Evolutionary conservation across 2,329 filamentous ascomycete genomes (phyloP), one percentile per base, ranked within the genome.

Genomic region (Diatrype stigma): DNA sequence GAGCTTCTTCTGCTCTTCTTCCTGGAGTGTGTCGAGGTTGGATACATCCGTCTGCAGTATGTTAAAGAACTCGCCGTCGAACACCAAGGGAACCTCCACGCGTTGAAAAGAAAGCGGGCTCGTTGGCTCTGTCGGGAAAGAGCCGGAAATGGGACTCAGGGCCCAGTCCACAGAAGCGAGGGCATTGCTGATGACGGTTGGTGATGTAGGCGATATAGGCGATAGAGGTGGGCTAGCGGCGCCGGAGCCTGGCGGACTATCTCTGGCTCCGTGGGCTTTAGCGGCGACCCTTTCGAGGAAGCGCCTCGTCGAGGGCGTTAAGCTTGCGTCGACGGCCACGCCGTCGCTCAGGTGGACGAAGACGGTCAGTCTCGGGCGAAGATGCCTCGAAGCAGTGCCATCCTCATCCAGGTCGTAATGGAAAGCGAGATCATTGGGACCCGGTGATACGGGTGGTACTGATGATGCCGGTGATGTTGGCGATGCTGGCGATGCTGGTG

Each of bases 1-100:
- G 63, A 96, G 78, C 40, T 77, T 76, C 52, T 76, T 72, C 60
- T 87, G 79, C 64, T 95, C 87, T 42, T 78, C 71, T 35, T 76
- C 73, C 56, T 92, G 87, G 3, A 95, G 73, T 0, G 73, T 73
- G 56, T 89, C 87, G 3, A 96, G 73, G 42, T 81, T 80, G 21
- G 78, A 79, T 16, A 95, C 79, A 63, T 93, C 88, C 42, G 75
- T 80, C 60, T 88, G 84, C 7, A 96, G 78, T 38, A 87, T 81
- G 26, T 82, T 78, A 67, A 96, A 95, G 68, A 96, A 96, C 63
- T 91, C 82, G 19, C 79, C 78, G 62, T 94, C 90, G 22, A 89
- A 89, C 2, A 82, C 82, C 2, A 96, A 73, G 17, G 89, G 87
- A 6, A 96, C 80, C 64, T 92, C 85, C n/a, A 95, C 74, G 47